phyloP scores from a whole-genome alignment of 208 protist genomes.

The Leishmania arabica region DNA sequence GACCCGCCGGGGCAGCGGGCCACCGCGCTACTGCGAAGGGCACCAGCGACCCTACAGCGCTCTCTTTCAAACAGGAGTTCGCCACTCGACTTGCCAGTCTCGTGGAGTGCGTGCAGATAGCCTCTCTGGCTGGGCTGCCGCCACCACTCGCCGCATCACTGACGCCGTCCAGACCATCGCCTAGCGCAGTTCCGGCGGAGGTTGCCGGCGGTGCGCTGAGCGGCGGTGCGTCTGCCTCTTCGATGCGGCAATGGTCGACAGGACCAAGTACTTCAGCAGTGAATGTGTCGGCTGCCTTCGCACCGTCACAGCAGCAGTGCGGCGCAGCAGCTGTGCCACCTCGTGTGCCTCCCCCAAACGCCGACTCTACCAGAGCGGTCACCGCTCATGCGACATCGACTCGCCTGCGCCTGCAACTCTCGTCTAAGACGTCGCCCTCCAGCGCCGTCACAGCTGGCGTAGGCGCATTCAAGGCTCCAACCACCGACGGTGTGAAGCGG shows the following conservation, averaged over 20 bases:
- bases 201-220: background rate
- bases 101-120: slow-evolving; percentile 22
- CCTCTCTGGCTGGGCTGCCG: slow-evolving; percentile 19
- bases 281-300: background rate
- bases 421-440: background rate
- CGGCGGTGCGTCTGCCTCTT: background rate
- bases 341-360: background rate
- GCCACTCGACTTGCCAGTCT: slow-evolving; percentile 9
- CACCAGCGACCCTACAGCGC: background rate
- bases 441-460: background rate
- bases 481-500: background rate
- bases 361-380: background rate
- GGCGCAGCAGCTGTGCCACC: background rate
- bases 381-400: background rate
- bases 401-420: slow-evolving; percentile 12
- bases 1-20: background rate
- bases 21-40: background rate
- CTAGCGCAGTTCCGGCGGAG: background rate
- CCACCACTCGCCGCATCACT: slow-evolving; percentile 24
- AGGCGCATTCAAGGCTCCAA: background rate
- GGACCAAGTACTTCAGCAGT: background rate
- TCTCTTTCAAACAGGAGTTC: slow-evolving; percentile 12
- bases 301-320: background rate
- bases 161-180: background rate
- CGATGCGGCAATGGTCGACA: background rate